Base-by-base conservation (phyloP, 495 filamentous ascomycete genomes). In the Penicillium crystallinum region DNA sequence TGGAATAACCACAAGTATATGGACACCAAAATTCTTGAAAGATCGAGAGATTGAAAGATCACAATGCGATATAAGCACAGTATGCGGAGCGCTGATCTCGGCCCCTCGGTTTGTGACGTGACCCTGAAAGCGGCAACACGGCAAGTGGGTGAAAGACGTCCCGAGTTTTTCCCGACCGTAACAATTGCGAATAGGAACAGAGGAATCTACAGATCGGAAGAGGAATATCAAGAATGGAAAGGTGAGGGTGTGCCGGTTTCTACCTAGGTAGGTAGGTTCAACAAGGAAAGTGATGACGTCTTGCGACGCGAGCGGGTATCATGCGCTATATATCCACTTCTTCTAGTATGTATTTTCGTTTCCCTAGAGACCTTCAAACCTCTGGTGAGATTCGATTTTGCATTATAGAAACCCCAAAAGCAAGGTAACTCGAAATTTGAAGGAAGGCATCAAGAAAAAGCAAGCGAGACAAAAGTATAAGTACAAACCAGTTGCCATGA, bases 51-150 rank as follows among this genome's bases (percentile, higher is more conserved):
- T 29, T 14, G 40, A 50, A 22, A n/a, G 17, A 12, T 27, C 14
- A n/a, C 9, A 19, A 36, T 35, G 8, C 30, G 22, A 40, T 18
- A 57, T 57, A 49, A 59, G 40, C 33, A 50, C 41, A 18, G 9
- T 43, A 37, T 46, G 31, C 27, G 46, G 34, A 41, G 37, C 9
- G 55, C 51, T 49, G 52, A 49, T 52, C 53, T 27, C 49, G 44
- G 35, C 15, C 18, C 27, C 34, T 65, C 62, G 62, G 57, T 56
- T 58, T 18, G 43, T 36, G 31, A 42, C 59, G 62, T 56, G 55
- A 53, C 46, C 30, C 38, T 51, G 50, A 19, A 35, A 52, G 10
- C 41, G 52, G 49, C 41, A 52, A 56, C 25, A 35, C 55, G 55
- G 49, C 31, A 53, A 30, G 48, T 33, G 55, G 38, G 14, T 36